phyloP scores from a whole-genome alignment of 805 yeast species.

The Yarrowia phangngaensis region DNA sequence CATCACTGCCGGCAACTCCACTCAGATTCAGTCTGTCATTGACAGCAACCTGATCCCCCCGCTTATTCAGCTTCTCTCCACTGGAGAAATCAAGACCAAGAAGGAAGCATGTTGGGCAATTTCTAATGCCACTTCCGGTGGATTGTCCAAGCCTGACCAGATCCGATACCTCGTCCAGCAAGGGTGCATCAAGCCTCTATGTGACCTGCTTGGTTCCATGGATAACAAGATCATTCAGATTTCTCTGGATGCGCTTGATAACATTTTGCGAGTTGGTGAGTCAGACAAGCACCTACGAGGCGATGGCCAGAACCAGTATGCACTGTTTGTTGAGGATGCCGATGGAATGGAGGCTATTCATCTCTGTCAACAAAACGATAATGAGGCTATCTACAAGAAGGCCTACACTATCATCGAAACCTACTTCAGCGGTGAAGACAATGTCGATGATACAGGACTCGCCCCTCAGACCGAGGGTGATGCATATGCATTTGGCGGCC shows the following conservation, averaged over 20 bases:
- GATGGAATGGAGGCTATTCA: constrained; percentile 97
- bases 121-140: constrained; percentile 96
- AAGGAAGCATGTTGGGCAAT: constrained; percentile 99
- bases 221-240: constrained; percentile 92
- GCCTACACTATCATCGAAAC: constrained; percentile 87
- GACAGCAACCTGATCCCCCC: constrained; percentile 93
- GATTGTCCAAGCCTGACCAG: constrained; percentile 85
- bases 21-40: constrained; percentile 94
- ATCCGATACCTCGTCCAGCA: constrained; percentile 88
- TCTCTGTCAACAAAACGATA: constrained; percentile 86
- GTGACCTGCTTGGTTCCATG: constrained; percentile 83
- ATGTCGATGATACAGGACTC: constrained; percentile 53
- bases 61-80: constrained; percentile 66
- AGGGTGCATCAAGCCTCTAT: constrained; percentile 95
- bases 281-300: constrained; percentile 77
- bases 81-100: constrained; percentile 91
- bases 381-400: constrained; percentile 87
- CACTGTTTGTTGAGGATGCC: constrained; percentile 91
- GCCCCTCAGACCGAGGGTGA: constrained; percentile 79
- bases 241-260: constrained; percentile 90
- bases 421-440: constrained; percentile 83
- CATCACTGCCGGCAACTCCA: constrained; percentile 94
- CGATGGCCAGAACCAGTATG: constrained; percentile 72
- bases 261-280: constrained; percentile 92
- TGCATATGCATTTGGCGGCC: constrained; percentile 82